Base-by-base conservation (phyloP, 768 basidiomycete genomes). In the Boletus reticuloceps region DNA sequence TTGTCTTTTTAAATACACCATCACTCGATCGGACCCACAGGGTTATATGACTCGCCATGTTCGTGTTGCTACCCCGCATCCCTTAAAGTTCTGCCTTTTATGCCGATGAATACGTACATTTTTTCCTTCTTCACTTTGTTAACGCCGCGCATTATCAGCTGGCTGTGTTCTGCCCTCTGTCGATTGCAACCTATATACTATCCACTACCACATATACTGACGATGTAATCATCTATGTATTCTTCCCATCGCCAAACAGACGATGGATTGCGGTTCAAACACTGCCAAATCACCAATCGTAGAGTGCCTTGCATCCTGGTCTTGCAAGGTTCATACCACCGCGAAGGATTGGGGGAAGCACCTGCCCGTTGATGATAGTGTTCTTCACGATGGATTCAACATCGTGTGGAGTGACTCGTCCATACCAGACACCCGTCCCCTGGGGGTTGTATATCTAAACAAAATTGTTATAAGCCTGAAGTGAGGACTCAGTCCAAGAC, bases 371-470 rank as follows among this genome's bases (percentile, higher is more conserved):
- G 53, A 94, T 78, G 58, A 99, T 85, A 17, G 96, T 99, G 62
- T 92, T 88, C 60, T 85, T 81, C 45, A 94, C 92, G 52, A 95
- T 86, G 6, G 86, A 82, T 55, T 88, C 85, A 47, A 94, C 89
- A 65, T 96, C 90, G 67, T 93, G 88, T 9, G 95, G 86, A 25
- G 89, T 88, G 7, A 97, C 94, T 25, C 96, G 86, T 20, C 96
- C 96, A 64, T 98, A 98, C 87, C 94, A 98, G 29, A 98, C 80
- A 38, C 86, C 84, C 22, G 89, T 82, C 20, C 94, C 94, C 53
- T 84, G 81, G 0, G 94, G 94, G 44, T 85, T 91, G 71, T 91
- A 87, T 65, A 98, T 91, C 89, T 94, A 63, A 19, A 13, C 13
- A 37, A 32, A 12, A 47, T 45, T 51, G 17, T 34, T 40, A 45